These are phyloP conservation scores for Botrytis byssoidea DNA, from an alignment of 2,329 filamentous ascomycete species.

Conservation along the genomic window DNA sequence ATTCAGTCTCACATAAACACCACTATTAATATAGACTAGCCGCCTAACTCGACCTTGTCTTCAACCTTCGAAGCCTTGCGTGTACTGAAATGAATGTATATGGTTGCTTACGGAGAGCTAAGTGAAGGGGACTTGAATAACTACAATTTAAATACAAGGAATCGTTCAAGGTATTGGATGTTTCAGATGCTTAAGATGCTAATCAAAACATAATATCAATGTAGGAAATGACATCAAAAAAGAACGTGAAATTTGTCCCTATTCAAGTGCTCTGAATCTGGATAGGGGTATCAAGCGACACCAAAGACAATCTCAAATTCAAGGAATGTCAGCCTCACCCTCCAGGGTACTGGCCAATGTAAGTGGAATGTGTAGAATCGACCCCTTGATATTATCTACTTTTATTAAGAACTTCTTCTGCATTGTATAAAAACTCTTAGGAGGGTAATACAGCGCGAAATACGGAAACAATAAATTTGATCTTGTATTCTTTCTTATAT, in stretches of 20 bases:
- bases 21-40: background rate
- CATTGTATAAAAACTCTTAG: no score
- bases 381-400: fast-evolving
- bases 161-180: no score
- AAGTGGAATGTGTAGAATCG: no score
- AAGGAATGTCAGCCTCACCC: no score
- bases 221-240: background rate
- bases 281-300: background rate
- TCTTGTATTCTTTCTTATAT: background rate
- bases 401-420: no score
- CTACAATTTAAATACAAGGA: background rate
- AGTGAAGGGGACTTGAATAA: background rate
- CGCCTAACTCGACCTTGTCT: background rate
- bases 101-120: background rate
- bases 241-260: background rate
- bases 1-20: background rate
- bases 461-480: background rate
- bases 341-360: no score
- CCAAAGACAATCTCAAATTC: no score
- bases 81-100: background rate
- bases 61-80: background rate
- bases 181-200: background rate
- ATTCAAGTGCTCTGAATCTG: background rate
- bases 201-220: background rate
- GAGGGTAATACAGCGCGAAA: no score